These are phyloP conservation scores for Fusarium sp. DNA, from an alignment of 2,329 filamentous ascomycete genomes.

Conservation along the genomic window DNA sequence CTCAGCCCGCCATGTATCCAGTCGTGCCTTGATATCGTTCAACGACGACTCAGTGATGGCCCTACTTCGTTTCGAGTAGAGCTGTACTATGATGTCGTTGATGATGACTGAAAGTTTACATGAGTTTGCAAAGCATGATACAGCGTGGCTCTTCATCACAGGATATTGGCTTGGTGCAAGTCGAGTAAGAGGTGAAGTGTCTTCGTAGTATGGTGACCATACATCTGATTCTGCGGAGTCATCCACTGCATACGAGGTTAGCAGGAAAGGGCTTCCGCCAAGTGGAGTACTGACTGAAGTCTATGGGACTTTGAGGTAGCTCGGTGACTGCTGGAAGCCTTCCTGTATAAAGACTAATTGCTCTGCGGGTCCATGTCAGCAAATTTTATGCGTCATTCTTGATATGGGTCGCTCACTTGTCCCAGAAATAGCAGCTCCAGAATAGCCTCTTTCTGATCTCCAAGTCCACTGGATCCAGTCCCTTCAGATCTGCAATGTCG, in stretches of 20 bases:
- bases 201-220: slow-evolving; percentile 7
- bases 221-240: slow-evolving; percentile 6
- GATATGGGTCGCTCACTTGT: neutral
- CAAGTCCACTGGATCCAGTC: slow-evolving; percentile 5
- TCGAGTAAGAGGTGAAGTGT: slow-evolving; percentile 1
- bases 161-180: slow-evolving; percentile 3
- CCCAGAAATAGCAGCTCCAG: slow-evolving; percentile 17
- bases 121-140: slow-evolving; percentile 8
- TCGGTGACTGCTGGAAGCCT: slow-evolving; percentile 8
- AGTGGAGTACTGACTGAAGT: neutral
- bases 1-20: slow-evolving; percentile 1
- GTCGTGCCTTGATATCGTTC: slow-evolving; percentile 1
- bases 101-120: slow-evolving; percentile 4
- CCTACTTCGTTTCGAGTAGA: slow-evolving; percentile 3
- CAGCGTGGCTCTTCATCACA: slow-evolving; percentile 7
- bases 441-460: slow-evolving; percentile 11
- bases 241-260: neutral
- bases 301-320: slow-evolving; percentile 5
- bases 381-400: neutral
- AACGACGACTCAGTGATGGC: slow-evolving; percentile 4
- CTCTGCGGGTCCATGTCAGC: neutral
- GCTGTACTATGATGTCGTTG: slow-evolving; percentile 7
- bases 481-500: slow-evolving; percentile 8
- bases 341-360: slow-evolving; percentile 2
- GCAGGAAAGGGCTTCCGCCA: accelerated